These are phyloP conservation scores for Paramyrothecium sp. DNA, from an alignment of 2,329 filamentous ascomycete genomes.

Conservation along the genomic window DNA sequence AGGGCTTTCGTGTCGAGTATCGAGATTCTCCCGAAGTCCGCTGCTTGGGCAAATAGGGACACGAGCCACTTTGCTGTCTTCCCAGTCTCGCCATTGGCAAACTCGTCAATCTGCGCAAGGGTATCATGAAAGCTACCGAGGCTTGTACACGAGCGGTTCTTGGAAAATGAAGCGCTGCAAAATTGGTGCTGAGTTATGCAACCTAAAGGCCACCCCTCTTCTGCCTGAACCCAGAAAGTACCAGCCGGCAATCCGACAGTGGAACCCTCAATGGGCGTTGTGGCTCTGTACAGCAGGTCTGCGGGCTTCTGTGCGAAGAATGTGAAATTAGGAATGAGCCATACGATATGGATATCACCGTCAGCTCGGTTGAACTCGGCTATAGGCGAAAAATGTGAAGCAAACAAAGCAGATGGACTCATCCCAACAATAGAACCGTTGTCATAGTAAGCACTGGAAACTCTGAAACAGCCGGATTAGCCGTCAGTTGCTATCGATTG, in stretches of 20 bases:
- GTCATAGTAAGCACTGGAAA: no score
- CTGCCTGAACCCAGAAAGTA: not conserved
- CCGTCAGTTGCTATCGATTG: no score
- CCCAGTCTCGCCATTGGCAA: not conserved
- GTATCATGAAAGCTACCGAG: not conserved
- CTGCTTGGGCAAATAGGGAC: not conserved
- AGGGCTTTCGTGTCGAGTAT: not conserved
- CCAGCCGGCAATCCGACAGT: not conserved
- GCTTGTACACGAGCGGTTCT: not conserved
- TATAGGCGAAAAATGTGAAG: not conserved
- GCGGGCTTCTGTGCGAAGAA: not conserved
- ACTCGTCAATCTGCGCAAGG: not conserved
- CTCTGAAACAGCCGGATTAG: no score
- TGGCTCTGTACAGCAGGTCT: not conserved
- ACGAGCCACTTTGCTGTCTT: not conserved
- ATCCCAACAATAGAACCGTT: no score
- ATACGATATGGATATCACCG: not conserved
- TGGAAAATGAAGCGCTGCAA: not conserved
- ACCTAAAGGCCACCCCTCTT: not conserved
- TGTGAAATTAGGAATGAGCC: not conserved
- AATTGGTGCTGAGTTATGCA: not conserved
- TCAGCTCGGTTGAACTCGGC: not conserved
- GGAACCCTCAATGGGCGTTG: not conserved
- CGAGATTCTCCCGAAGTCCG: no score
- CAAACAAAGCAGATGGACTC: not conserved